Percentiles rank a stretch among this genome's conserved stretches.
Conservation (phyloP, 2,329 filamentous ascomycete species). For the Corinectria fuckeliana region DNA sequence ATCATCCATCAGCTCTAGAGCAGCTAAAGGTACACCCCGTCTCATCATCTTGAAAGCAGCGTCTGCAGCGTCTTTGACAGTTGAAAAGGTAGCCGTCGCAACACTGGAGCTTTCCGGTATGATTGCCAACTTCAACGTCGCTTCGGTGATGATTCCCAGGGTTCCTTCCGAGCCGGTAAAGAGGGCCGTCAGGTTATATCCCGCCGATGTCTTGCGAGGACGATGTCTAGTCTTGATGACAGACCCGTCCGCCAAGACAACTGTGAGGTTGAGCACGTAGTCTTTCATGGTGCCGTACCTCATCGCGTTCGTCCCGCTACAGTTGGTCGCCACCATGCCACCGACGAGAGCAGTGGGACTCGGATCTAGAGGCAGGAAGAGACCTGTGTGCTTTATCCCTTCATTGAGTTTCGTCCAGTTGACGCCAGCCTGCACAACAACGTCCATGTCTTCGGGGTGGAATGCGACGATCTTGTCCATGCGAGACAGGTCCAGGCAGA, state of each 20-base stretch:
- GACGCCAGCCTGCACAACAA: slow-evolving; percentile 74
- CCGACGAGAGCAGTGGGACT: slow-evolving; percentile 86
- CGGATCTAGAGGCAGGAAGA: slow-evolving; percentile 87
- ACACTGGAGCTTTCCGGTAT: slow-evolving; percentile 74
- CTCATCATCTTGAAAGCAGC: slow-evolving; percentile 76
- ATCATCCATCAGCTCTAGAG: slow-evolving; percentile 81
- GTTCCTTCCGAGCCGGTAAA: slow-evolving; percentile 87
- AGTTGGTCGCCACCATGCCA: slow-evolving; percentile 75
- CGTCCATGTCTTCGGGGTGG: slow-evolving; percentile 71
- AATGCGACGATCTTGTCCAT: slow-evolving; percentile 76
- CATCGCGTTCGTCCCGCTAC: slow-evolving; percentile 79
- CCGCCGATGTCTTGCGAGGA: slow-evolving; percentile 78
- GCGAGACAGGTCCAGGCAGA: slow-evolving; percentile 76
- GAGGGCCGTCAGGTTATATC: slow-evolving; percentile 80
- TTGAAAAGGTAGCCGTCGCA: slow-evolving; percentile 61
- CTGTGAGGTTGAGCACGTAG: slow-evolving; percentile 82
- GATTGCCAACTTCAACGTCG: slow-evolving; percentile 76
- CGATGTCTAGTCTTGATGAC: slow-evolving; percentile 80
- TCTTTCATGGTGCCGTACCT: slow-evolving; percentile 89
- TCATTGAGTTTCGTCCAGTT: slow-evolving; percentile 83
- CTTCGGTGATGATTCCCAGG: slow-evolving; percentile 79
- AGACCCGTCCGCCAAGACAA: slow-evolving; percentile 83
- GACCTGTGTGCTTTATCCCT: slow-evolving; percentile 67
- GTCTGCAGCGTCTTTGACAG: slow-evolving; percentile 68
- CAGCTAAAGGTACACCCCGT: slow-evolving; percentile 76